Evolutionary conservation across 495 filamentous ascomycete genomes (phyloP).

Genomic region (Bacidia rubella): DNA sequence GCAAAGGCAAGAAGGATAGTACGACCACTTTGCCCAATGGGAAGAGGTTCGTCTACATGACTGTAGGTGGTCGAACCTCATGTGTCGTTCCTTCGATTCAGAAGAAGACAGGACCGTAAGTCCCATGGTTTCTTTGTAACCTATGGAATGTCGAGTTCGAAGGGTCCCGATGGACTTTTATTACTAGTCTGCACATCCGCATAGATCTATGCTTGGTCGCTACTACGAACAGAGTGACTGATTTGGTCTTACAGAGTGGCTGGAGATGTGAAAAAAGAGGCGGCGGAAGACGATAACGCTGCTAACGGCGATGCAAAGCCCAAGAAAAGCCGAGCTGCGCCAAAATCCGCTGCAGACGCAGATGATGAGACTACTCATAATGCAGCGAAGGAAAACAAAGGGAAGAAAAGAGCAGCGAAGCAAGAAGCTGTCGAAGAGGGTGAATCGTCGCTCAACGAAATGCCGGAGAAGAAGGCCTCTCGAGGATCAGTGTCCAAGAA

Average conservation of each 20-base stretch:
- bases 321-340: not conserved
- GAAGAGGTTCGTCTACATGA: slow-evolving; percentile 67
- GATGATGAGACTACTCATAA: not conserved
- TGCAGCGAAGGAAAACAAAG: not conserved
- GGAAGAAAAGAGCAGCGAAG: not conserved
- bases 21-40: slow-evolving; percentile 60
- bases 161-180: slow-evolving; percentile 25
- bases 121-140: not conserved
- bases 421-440: not conserved
- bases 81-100: slow-evolving; percentile 75
- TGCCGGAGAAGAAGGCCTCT: not conserved
- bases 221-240: too few species aligned
- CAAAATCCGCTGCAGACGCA: not conserved
- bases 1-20: slow-evolving; percentile 71
- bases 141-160: not conserved
- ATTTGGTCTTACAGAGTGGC: not conserved
- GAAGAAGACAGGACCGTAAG: slow-evolving; percentile 53
- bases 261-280: not conserved
- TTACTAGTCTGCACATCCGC: slow-evolving; percentile 5
- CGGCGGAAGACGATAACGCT: slow-evolving; percentile 7
- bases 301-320: not conserved
- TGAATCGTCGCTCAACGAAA: not conserved
- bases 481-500: not conserved
- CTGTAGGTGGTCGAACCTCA: slow-evolving; percentile 78
- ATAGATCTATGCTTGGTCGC: too few species aligned